Base-by-base conservation (phyloP, 495 filamentous ascomycete genomes). In the Neurospora hispaniola region DNA sequence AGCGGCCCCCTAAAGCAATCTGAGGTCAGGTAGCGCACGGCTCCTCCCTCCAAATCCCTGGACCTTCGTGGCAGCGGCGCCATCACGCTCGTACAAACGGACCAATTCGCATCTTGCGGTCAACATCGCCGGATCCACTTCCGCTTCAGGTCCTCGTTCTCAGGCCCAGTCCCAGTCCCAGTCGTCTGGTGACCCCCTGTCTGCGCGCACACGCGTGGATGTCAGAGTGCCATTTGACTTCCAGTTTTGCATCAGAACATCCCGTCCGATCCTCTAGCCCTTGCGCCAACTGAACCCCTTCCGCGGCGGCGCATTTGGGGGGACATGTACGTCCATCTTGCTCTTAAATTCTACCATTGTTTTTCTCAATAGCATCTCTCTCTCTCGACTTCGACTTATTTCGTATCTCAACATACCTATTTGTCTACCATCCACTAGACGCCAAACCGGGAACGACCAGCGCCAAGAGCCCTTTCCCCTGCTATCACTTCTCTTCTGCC, bases 31-130 rank as follows among this genome's bases (percentile, higher is more conserved):
- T 62, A 62, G 54, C 54, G 54, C 54, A 35, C 27, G 54, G 35
- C 35, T 38, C 35, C 54, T 66, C 54, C 54, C 54, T 66, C 54
- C 54, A 31, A 18, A 66, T 66, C 54, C 54, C 54, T 66, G 54
- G 54, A 66, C 54, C 54, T 27, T 66, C 54, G 54, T 66, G 54
- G 54, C 54, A 66, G 27, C 54, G 54, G 54, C 54, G 54, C 54
- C 54, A 62, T 62, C 27, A 62, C 27, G 54, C 54, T 66, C 54
- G 54, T 31, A 66, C 54, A 66, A 35, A 66, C 54, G 54, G 35
- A 66, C 54, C 54, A 66, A 66, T 66, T 66, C 54, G 54, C 54
- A 66, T 66, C 54, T 66, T 66, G 54, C 54, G 54, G 54, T 66
- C 54, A 66, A 66, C 27, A 35, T 66, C 54, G 27, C 27, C 54